Percentiles rank a stretch among this genome's conserved stretches.
Evolutionary conservation across 2,329 filamentous ascomycete genomes (phyloP).

Genomic region (Trichophyton schoenleinii): DNA sequence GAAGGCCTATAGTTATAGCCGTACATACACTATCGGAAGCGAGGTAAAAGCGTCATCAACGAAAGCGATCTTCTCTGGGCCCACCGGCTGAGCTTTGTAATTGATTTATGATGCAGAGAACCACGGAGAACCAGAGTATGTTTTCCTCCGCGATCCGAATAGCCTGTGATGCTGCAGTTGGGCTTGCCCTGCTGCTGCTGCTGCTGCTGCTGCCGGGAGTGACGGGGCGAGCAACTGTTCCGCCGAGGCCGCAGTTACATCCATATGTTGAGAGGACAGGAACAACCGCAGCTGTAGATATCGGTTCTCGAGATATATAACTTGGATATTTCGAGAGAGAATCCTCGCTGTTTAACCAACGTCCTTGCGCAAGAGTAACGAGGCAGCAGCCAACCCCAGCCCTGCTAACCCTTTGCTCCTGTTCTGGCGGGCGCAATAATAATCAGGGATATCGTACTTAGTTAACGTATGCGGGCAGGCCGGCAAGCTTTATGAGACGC

Average conservation of each 20-base stretch:
- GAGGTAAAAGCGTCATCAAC: background rate
- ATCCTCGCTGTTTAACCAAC: no score
- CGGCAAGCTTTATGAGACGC: background rate
- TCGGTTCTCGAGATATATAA: no score
- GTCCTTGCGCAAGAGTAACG: no score
- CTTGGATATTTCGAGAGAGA: no score
- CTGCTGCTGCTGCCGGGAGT: no score
- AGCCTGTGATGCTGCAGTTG: no score
- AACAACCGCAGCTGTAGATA: no score
- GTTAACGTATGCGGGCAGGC: background rate
- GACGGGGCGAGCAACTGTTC: no score
- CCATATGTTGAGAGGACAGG: no score
- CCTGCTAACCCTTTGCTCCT: background rate
- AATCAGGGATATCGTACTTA: background rate
- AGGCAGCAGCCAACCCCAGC: no score
- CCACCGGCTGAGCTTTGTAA: background rate
- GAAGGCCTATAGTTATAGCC: background rate
- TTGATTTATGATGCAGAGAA: background rate
- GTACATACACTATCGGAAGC: background rate
- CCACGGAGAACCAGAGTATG: background rate
- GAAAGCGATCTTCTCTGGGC: background rate
- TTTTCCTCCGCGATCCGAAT: background rate
- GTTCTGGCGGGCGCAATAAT: background rate
- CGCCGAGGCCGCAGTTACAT: no score
- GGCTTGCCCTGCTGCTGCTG: no score